Evolutionary conservation across 768 basidiomycete species (phyloP), one percentile per base, ranked within the genome.

Genomic region (Collybiopsis confluens): DNA sequence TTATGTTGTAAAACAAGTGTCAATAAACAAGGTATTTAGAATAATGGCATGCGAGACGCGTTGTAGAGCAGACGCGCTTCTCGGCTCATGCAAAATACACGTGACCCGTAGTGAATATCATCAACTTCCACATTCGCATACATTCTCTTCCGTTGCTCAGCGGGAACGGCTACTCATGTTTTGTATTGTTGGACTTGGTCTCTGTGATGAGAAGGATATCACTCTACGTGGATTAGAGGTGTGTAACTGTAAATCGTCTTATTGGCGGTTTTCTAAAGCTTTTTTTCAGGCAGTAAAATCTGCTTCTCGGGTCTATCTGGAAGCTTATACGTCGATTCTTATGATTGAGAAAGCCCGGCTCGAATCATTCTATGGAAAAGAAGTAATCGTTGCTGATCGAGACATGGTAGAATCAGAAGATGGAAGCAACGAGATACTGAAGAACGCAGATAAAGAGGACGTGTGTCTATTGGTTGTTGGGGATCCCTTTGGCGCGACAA

Each of bases 401-500:
- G 96, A 98, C 66, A 90, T 92, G 83, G 96, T 99, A 37, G 97
- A 99, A 71, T 86, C 88, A n/a, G n/a, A n/a, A n/a, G n/a, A n/a
- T 0, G 84, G 91, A 59, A 90, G 89, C 65, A 95, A 98, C 62
- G 88, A 87, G 52, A 99, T 98, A 60, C 70, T 99, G 37, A 65
- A 70, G 28, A 77, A 83, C 60, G 93, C 97, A 0, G 83, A 88
- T 63, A 85, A 78, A 51, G 82, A 87, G 52, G 87, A 98, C 65
- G 82, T 98, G 20, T 80, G 90, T 0, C 80, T 98, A 43, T 83
- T 98, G 37, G 93, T 98, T 11, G 97, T 98, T 10, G 97, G 97
- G 4, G 97, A 99, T 70, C 97, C 97, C 0, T 90, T 98, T 46
- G 96, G 95, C 1, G 97, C 97, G 4, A 99, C 97, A 1, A 99